A percentile compares a stretch with the other conserved stretches of the same genome.
Evolutionary conservation across 2,329 filamentous ascomycete species (phyloP).

Genomic region (Aureobasidium sp.): DNA sequence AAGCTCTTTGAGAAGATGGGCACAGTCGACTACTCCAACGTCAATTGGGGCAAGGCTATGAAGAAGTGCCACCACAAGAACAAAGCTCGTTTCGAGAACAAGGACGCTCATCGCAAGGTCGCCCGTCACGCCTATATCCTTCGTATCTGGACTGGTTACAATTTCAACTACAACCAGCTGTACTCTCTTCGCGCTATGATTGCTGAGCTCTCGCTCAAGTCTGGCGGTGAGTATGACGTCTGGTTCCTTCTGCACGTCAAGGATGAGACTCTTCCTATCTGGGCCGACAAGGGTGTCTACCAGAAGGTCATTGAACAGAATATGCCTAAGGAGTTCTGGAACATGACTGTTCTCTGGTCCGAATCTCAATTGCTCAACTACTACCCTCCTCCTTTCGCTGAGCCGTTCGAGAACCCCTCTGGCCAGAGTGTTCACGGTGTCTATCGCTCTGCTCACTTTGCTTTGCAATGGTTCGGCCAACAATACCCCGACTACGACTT

Average conservation of each 20-base stretch:
- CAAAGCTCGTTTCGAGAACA: constrained; percentile 37
- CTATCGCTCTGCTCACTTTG: constrained; percentile 58
- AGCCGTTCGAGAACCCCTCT: constrained; percentile 59
- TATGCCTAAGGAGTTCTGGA: constrained; percentile 77
- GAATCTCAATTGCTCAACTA: constrained; percentile 86
- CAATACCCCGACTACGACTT: constrained; percentile 46
- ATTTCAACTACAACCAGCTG: constrained; percentile 71
- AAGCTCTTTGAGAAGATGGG: constrained; percentile 46
- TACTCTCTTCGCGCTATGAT: constrained; percentile 78
- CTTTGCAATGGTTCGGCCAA: constrained; percentile 46
- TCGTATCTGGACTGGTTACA: constrained; percentile 74
- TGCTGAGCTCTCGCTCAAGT: constrained; percentile 69
- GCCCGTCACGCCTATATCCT: constrained; percentile 74
- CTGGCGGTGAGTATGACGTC: constrained; percentile 79
- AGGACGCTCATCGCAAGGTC: constrained; percentile 33
- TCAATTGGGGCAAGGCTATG: constrained; percentile 44
- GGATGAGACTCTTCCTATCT: constrained; percentile 67
- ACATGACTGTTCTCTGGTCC: constrained; percentile 86
- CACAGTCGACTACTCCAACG: constrained; percentile 41
- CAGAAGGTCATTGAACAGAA: constrained; percentile 58
- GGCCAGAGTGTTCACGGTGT: constrained; percentile 72
- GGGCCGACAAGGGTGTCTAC: constrained; percentile 66
- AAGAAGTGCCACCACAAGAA: constrained; percentile 44
- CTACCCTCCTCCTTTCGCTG: constrained; percentile 80
- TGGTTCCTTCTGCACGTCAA: constrained; percentile 82